These are phyloP conservation scores for Geotrichum restrictum DNA, from an alignment of 1,139 yeast genomes.

Conservation along the genomic window DNA sequence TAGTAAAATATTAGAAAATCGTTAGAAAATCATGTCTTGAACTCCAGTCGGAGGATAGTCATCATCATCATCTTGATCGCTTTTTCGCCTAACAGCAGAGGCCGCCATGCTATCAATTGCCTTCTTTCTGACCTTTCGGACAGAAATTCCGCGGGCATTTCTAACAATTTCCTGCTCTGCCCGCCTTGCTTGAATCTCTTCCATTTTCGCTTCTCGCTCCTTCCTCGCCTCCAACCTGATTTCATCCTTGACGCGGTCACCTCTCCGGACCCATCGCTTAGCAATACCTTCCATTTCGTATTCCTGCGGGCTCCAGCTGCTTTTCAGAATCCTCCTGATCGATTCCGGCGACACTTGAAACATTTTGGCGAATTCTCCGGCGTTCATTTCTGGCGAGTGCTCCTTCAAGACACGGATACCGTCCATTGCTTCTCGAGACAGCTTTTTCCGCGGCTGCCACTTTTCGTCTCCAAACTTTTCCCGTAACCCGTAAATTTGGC, in stretches of 20 bases:
- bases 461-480: constrained; percentile 53
- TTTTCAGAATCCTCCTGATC: constrained; percentile 68
- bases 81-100: neutral
- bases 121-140: neutral
- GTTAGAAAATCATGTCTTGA: constrained; percentile 17
- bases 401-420: constrained; percentile 56
- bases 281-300: constrained; percentile 46
- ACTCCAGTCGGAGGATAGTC: constrained; percentile 3
- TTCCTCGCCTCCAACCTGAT: constrained; percentile 14
- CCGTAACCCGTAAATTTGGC: constrained; percentile 57
- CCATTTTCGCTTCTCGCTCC: constrained; percentile 14
- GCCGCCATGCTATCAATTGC: neutral
- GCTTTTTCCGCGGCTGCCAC: constrained; percentile 69
- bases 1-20: neutral
- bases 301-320: constrained; percentile 69
- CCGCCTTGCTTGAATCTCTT: constrained; percentile 8
- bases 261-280: constrained; percentile 51
- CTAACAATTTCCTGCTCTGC: constrained; percentile 13
- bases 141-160: constrained; percentile 9
- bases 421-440: constrained; percentile 68
- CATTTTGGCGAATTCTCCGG: constrained; percentile 57
- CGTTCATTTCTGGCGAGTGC: constrained; percentile 53
- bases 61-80: constrained; percentile 1
- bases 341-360: constrained; percentile 81
- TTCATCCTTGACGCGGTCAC: constrained; percentile 35